Base-by-base conservation (phyloP, 2,329 filamentous ascomycete genomes). In the Aspergillus calidoustus region DNA sequence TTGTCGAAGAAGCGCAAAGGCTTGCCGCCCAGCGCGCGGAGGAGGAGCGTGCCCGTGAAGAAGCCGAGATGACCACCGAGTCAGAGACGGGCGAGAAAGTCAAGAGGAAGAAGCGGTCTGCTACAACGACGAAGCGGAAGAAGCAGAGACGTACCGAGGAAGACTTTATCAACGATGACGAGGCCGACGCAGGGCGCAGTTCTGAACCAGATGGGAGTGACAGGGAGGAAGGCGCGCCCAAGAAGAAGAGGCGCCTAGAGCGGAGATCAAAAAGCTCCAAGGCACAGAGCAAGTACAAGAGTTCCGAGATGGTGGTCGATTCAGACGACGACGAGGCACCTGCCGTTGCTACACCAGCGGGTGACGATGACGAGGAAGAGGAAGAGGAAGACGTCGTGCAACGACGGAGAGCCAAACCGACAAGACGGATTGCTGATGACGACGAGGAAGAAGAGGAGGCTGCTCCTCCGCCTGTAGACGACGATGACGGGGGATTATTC, bases 51-150 rank as follows among this genome's bases (percentile, higher is more conserved):
- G 81, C 82, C 46, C 83, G 87, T 38, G 82, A 89, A 66, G 90
- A 90, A 52, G 92, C 91, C 3, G 93, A 97, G 71, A 85, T 91
- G 77, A 95, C 91, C 0, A 91, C 88, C 0, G 92, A 96, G 72
- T 86, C 84, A 38, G 92, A 96, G 77, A 94, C 91, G 3, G 92
- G 91, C 41, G 91, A 95, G 54, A 89, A 87, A 73, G 84, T 92
- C 59, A 92, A 91, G 72, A 75, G 83, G 68, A 89, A 87, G 84
- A 91, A 90, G 86, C 31, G 43, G 56, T n/a, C 49, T 19, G 91
- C 95, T 54, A 89, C 87, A 74, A 92, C 91, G 71, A 75, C 83
- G 67, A 89, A 87, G 84, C 91, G 90, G 86, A 88, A 59, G 50
- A 53, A 53, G 57, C 41, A 47, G 28, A 41, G 88, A 81, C 63